These are phyloP conservation scores for Aspergillus ellipticus DNA, from an alignment of 495 filamentous ascomycete species.

Conservation along the genomic window DNA sequence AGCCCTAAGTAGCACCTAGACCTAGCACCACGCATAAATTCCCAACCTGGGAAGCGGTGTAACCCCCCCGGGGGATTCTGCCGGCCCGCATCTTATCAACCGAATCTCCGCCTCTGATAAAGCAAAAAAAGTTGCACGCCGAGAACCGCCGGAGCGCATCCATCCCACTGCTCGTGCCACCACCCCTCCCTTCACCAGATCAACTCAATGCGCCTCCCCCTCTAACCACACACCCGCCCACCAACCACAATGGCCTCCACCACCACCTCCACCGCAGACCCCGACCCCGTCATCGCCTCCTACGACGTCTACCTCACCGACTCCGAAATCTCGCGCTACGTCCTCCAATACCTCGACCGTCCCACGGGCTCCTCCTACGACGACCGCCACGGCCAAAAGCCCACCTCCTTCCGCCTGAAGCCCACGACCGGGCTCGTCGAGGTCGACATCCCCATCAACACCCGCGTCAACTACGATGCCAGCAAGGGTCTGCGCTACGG, in stretches of 20 bases:
- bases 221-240: not conserved
- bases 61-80: too few relatives aligned
- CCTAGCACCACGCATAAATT: too few relatives aligned
- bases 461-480: constrained; percentile 58
- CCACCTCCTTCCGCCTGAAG: constrained; percentile 63
- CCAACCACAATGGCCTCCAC: not conserved
- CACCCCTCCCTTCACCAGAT: not conserved
- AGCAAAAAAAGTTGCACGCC: constrained; percentile 4
- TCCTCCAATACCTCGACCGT: constrained; percentile 68
- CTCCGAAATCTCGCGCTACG: constrained; percentile 48
- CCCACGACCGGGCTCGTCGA: constrained; percentile 66
- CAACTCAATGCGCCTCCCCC: not conserved
- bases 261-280: not conserved
- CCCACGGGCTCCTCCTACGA: constrained; percentile 53
- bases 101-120: constrained; percentile 6
- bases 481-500: constrained; percentile 63
- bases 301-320: constrained; percentile 62
- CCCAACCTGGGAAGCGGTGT: not conserved
- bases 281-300: constrained; percentile 54
- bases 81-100: constrained; percentile 5
- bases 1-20: not conserved
- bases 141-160: not conserved
- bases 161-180: not conserved
- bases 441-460: constrained; percentile 66
- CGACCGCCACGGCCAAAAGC: constrained; percentile 47